Base-by-base conservation (phyloP, 129 eudicot species). In the Pittosporum tobira region DNA sequence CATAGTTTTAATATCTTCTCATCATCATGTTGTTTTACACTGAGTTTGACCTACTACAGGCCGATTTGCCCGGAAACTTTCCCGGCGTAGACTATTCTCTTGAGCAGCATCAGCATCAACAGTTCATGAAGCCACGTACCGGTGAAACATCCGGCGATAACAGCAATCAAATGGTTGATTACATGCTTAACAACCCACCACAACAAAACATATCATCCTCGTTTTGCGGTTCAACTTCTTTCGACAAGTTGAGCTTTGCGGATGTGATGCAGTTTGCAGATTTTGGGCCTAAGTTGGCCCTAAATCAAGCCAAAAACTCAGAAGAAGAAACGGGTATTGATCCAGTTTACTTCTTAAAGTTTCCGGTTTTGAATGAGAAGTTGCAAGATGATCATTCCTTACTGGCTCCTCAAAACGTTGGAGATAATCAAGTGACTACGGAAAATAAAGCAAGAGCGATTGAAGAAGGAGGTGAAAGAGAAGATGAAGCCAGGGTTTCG, bases 201-300 rank as follows among this genome's bases (percentile, higher is more conserved):
- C 59, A 60, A 0, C 73, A 64, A 31, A 73, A 72, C 25, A 58
- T 66, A 28, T 42, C 77, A 10, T 64, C 71, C 21, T 76, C 62
- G 31, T 68, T 67, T 46, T 46, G 71, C 57, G 54, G 76, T 56
- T 68, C 93, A 27, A 67, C 73, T 25, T 75, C 82, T 3, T 54
- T 71, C 27, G 85, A 88, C 23, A 88, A 84, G 73, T 52, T 83
- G 71, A 93, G 94, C 66, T 93, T 93, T 30, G 96, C 96, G 5
- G 99, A 91, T 68, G 96, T 87, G 75, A 91, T 91, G 96, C 96
- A 93, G 64, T 87, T 93, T 62, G 94, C 90, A 0, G 96, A 87
- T 76, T 86, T 83, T 56, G 94, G 95, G 40, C 96, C 90, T 0
- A 91, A 74, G 53, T 59, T 87, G 65, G 87, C 75, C 42, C 63